Evolutionary conservation across 495 filamentous ascomycete genomes (phyloP).

Genomic region (Filosporella fistucella): DNA sequence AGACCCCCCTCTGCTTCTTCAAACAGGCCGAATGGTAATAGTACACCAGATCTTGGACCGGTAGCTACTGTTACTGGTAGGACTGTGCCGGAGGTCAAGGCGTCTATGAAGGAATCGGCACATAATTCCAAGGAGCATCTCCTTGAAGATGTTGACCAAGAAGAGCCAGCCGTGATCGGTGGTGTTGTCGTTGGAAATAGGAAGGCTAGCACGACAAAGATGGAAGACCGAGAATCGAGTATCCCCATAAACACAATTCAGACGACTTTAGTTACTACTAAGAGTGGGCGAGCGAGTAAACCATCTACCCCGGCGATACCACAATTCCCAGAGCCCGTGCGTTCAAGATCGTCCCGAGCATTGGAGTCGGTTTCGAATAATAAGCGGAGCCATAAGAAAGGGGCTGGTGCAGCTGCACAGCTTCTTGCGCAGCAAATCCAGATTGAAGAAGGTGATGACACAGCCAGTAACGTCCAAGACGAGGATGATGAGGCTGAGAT

Average conservation of each 20-base stretch:
- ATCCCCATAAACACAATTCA: slow-evolving; percentile 15
- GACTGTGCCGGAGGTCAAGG: slow-evolving; percentile 31
- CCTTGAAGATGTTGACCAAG: slow-evolving; percentile 18
- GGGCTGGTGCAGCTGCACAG: slow-evolving; percentile 36
- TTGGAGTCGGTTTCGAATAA: slow-evolving; percentile 24
- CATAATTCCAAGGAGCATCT: slow-evolving; percentile 22
- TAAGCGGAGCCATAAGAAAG: slow-evolving; percentile 74
- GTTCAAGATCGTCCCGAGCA: slow-evolving; percentile 34
- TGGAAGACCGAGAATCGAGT: slow-evolving; percentile 24
- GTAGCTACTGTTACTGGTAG: slow-evolving; percentile 18
- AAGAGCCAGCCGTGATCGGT: slow-evolving; percentile 15
- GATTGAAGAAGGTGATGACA: slow-evolving; percentile 34
- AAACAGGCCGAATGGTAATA: slow-evolving; percentile 38
- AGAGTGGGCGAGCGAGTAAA: slow-evolving; percentile 57
- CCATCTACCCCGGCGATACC: slow-evolving; percentile 54
- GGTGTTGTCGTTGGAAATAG: slow-evolving; percentile 13
- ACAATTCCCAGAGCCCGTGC: slow-evolving; percentile 42
- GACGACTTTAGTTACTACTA: slow-evolving; percentile 35
- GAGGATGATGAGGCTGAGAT: slow-evolving; percentile 64
- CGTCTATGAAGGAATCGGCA: slow-evolving; percentile 30
- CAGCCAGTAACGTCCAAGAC: slow-evolving; percentile 31
- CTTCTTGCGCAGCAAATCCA: slow-evolving; percentile 31
- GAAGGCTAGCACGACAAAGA: slow-evolving; percentile 19
- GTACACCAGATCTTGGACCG: slow-evolving; percentile 31
- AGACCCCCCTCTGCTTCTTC: slow-evolving; percentile 58